Evolutionary conservation across 306 rosid species (phyloP).

Genomic region (Vigna angularis): DNA sequence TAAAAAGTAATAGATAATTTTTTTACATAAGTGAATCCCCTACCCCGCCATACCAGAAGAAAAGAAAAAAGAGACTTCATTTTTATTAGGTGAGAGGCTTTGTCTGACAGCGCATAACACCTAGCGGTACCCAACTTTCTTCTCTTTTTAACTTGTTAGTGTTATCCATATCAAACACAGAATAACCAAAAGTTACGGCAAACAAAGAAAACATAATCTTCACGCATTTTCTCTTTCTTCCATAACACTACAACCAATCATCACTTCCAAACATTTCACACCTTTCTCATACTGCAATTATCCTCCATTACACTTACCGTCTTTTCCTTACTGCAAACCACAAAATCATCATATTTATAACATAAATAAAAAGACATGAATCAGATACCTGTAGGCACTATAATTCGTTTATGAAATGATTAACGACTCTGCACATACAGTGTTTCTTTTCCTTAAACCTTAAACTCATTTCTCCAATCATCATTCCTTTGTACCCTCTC

Average conservation of each 20-base stretch:
- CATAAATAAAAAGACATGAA: too few species aligned
- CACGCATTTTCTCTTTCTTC: not conserved
- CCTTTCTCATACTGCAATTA: not conserved
- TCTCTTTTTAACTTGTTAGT: conserved; percentile 54
- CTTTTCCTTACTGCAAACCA: too few species aligned
- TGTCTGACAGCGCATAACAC: conserved; percentile 63
- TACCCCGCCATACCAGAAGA: not conserved
- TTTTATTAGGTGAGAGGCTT: conserved; percentile 53
- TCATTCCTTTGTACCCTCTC: too few species aligned
- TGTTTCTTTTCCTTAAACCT: not conserved
- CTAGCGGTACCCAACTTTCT: conserved; percentile 67
- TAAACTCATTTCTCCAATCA: not conserved
- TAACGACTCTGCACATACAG: too few species aligned
- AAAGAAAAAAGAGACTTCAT: conserved; percentile 27
- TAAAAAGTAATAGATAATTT: too few species aligned
- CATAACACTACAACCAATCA: too few species aligned
- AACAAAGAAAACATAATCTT: conserved; percentile 55
- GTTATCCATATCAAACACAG: conserved; percentile 1
- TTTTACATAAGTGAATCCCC: not conserved
- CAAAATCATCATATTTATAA: too few species aligned
- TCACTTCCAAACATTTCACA: not conserved
- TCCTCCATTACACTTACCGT: not conserved
- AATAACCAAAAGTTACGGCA: conserved; percentile 42
- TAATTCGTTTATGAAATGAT: too few species aligned
- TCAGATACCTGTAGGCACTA: too few species aligned